Percentiles rank a stretch among this genome's conserved stretches.
Conservation (phyloP, 1,139 yeast species). For the Blastobotrys raffinosifermentans region DNA sequence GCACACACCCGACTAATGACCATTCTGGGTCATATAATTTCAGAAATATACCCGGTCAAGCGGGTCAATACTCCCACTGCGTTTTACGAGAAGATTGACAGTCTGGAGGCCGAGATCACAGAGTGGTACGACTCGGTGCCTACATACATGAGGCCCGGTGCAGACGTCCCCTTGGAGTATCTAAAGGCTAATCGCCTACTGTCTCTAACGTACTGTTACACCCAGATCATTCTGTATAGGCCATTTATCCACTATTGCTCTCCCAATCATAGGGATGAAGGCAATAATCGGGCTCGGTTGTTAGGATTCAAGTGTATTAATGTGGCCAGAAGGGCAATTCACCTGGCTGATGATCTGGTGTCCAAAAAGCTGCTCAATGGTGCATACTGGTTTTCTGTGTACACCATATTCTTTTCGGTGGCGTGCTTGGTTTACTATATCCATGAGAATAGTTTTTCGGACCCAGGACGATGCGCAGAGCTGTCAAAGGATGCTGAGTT, state of each 20-base stretch:
- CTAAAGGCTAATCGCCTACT: conserved; percentile 69
- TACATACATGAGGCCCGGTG: conserved; percentile 63
- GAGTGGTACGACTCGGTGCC: conserved; percentile 75
- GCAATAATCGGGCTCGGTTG: conserved; percentile 60
- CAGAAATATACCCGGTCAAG: conserved; percentile 52
- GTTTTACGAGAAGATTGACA: conserved; percentile 57
- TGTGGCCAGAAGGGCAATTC: conserved; percentile 79
- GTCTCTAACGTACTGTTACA: conserved; percentile 74
- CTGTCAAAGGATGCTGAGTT: conserved; percentile 72
- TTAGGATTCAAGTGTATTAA: conserved; percentile 58
- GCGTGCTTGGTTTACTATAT: conserved; percentile 82
- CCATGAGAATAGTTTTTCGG: conserved; percentile 55
- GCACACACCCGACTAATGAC: conserved; percentile 71
- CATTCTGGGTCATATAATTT: conserved; percentile 51
- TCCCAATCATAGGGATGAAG: conserved; percentile 43
- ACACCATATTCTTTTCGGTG: conserved; percentile 86
- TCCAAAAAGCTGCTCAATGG: conserved; percentile 70
- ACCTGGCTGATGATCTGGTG: conserved; percentile 77
- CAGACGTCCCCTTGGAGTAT: conserved; percentile 58
- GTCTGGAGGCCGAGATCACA: conserved; percentile 65
- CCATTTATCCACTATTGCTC: conserved; percentile 85
- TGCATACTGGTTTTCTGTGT: conserved; percentile 89
- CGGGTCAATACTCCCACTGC: conserved; percentile 20
- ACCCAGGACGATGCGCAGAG: conserved; percentile 48
- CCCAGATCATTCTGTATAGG: conserved; percentile 78